These are phyloP conservation scores for Albatrellus ellisii DNA, from an alignment of 768 basidiomycete species.

Conservation along the genomic window DNA sequence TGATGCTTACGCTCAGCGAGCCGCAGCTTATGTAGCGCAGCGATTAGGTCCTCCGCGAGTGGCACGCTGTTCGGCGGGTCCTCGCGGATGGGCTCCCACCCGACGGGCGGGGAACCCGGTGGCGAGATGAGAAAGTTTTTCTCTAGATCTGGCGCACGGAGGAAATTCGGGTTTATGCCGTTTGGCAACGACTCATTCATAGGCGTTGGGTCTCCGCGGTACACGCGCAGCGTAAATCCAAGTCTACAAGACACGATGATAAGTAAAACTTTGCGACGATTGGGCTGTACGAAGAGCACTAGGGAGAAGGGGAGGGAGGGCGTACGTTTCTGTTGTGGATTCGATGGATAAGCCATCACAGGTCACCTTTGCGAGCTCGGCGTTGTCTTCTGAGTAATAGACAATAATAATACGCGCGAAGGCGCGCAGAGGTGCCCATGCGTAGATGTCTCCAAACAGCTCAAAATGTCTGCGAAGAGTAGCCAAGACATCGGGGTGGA, in stretches of 20 bases:
- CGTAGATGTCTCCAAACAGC: conserved; percentile 67
- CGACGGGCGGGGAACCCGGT: conserved; percentile 92
- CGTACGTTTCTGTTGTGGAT: conserved; percentile 37
- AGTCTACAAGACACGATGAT: conserved; percentile 30
- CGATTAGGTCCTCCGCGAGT: conserved; percentile 79
- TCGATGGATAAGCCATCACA: conserved; percentile 55
- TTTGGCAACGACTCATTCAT: conserved; percentile 26
- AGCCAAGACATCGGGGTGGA: conserved; percentile 53
- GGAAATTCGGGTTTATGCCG: conserved; percentile 28
- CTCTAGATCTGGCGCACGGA: conserved; percentile 67
- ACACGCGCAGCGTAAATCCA: conserved; percentile 46
- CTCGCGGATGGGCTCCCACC: conserved; percentile 88
- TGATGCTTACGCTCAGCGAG: conserved; percentile 25
- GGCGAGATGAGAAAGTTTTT: conserved; percentile 98
- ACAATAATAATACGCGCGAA: conserved; percentile 80
- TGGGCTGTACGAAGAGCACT: not conserved
- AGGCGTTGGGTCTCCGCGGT: conserved; percentile 61
- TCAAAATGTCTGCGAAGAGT: conserved; percentile 63
- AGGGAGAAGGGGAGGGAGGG: too few relatives aligned
- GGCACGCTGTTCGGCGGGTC: conserved; percentile 79
- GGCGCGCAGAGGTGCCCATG: conserved; percentile 79
- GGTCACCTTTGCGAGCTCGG: conserved; percentile 50
- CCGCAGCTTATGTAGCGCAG: conserved; percentile 63
- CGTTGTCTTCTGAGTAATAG: conserved; percentile 48
- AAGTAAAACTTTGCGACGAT: not conserved